Base-by-base conservation (phyloP, 176 grass and related monocot species). In the Bothriochloa decipiens region DNA sequence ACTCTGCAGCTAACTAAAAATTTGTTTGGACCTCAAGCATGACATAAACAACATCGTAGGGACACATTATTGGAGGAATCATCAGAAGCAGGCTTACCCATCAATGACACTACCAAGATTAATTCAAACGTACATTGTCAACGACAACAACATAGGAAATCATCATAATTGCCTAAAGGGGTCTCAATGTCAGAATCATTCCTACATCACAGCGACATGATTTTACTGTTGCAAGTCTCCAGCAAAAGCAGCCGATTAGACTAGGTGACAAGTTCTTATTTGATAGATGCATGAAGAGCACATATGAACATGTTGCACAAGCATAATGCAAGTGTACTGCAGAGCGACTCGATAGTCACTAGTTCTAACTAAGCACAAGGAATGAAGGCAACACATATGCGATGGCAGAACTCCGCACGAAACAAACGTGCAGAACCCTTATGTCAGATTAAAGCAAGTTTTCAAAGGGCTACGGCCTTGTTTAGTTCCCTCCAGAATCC, bases 71-170 rank as follows among this genome's bases (percentile, higher is more conserved):
- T 65, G 12, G 32, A 45, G 70, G 55, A 36, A 65, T 67, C 42
- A 64, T 33, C 52, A 13, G 26, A 70, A 23, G 41, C 70, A 85
- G 32, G 53, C 83, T 66, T 82, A 86, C 36, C 63, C 42, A 76
- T 39, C 29, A 35, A n/a, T 70, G 73, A 16, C 29, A 66, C 26
- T 22, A 22, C 35, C 33, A 86, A 78, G 10, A 60, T 64, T 82
- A 47, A 17, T 72, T 33, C 17, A 80, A 58, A 43, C 12, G 43
- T 40, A 20, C 28, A 46, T 55, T 27, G 20, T 58, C 22, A 68
- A 74, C 4, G 20, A 37, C 47, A 49, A 62, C 6, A 75, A 12
- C 17, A 84, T 32, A 65, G 42, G 8, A 55, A 76, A 76, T 52
- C 63, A 65, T 2, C 42, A 25, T 60, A 22, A 65, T 7, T 71